phyloP scores from a whole-genome alignment of 1,284 basidiomycete species.

The Mycena citricolor region DNA sequence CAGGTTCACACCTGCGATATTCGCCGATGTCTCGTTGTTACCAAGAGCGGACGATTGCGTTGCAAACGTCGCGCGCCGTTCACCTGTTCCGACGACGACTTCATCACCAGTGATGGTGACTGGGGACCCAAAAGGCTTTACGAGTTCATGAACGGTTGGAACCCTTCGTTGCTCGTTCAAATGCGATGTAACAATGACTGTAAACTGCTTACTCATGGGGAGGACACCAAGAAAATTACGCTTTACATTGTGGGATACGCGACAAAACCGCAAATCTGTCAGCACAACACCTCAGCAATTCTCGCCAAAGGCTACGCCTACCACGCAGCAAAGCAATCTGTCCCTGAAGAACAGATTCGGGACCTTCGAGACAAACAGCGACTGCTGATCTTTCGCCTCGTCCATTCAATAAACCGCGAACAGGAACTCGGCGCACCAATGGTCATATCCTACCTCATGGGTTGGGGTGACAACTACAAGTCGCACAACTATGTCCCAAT shows the following conservation, averaged over 20 bases:
- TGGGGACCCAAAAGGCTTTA: conserved; percentile 28
- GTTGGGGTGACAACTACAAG: conserved; percentile 31
- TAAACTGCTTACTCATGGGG: conserved; percentile 35
- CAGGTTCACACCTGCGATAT: conserved; percentile 35
- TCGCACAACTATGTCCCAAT: conserved; percentile 11
- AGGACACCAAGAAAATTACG: conserved; percentile 26
- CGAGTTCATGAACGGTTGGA: conserved; percentile 32
- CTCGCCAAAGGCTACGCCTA: conserved; percentile 30
- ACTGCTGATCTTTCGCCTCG: conserved; percentile 27
- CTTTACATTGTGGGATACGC: conserved; percentile 34
- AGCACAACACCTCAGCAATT: conserved; percentile 33
- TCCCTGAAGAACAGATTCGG: background rate
- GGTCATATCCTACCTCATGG: conserved; percentile 36
- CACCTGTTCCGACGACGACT: conserved; percentile 20
- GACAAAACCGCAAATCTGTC: conserved; percentile 29
- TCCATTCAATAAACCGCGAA: conserved; percentile 30
- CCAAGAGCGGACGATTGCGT: conserved; percentile 19
- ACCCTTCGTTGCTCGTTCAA: conserved; percentile 27
- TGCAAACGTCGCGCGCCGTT: conserved; percentile 41
- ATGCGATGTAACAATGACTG: conserved; percentile 35
- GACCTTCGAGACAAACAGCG: conserved; percentile 23
- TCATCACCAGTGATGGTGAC: conserved; percentile 25
- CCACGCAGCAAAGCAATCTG: conserved; percentile 23
- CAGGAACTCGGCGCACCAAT: conserved; percentile 34
- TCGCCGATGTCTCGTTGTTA: conserved; percentile 25